Base-by-base conservation (phyloP, 1,284 basidiomycete genomes). In the Thelephora terrestris region DNA sequence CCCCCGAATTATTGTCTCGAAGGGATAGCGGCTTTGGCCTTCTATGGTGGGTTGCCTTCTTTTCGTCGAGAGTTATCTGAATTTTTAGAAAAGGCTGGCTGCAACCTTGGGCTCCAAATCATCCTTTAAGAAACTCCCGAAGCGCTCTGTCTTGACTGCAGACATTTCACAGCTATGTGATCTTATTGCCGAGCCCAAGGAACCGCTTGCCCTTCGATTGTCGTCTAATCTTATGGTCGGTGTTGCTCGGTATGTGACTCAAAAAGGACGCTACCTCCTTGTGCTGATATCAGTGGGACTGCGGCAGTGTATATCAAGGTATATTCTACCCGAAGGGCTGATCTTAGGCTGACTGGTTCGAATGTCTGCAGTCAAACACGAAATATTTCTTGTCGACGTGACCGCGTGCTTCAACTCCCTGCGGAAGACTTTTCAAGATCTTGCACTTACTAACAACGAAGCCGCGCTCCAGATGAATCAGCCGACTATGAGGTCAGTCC, bases 201-300 rank as follows among this genome's bases (percentile, higher is more conserved):
- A 93, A 57, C 90, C 91, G 35, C 72, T 94, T 38, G 89, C 90
- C 1, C 68, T 94, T 47, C 74, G 90, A 43, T 69, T 93, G 48
- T 91, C 89, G 10, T 90, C 88, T 51, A 89, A 89, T 59, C 66
- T 94, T 32, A 81, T 94, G 71, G 81, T 92, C 48, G 91, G 90
- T 5, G 90, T 86, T 18, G 85, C 83, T 20, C 79, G 91, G 90
- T 91, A 61, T 53, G 76, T 57, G n/a, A 17, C 48, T 44, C 57
- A 54, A 49, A 38, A 50, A 49, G 44, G 43, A 48, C 50, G 55
- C n/a, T 57, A 52, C 52, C 50, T 43, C 32, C 32, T 7, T 47
- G 16, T 44, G 17, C 21, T n/a, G 16, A 7, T 21, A 5, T 17
- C 46, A 42, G n/a, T 6, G 20, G 38, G 25, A 27, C 20, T 20